Conservation (phyloP, 768 basidiomycete species). For the Trametes villosa region DNA sequence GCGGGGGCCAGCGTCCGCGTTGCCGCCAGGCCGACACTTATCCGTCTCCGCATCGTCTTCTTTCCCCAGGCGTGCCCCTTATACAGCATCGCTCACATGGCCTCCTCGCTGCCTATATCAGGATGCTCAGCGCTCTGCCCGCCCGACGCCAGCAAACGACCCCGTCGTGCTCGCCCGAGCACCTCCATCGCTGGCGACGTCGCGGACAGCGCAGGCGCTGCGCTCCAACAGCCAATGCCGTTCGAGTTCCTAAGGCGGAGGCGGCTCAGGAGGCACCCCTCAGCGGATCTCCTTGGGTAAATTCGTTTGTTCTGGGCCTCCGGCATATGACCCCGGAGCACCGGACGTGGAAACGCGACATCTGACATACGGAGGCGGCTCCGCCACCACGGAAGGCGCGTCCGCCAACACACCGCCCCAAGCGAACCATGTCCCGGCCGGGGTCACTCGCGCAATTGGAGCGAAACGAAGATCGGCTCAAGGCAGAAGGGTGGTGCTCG, state of each 20-base stretch:
- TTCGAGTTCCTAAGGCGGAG: conserved; percentile 16
- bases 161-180: background rate
- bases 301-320: conserved; percentile 8
- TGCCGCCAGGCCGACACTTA: conserved; percentile 10
- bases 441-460: background rate
- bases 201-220: background rate
- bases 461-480: background rate
- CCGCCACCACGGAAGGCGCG: conserved; percentile 5
- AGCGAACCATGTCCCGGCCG: conserved; percentile 15
- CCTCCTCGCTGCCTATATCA: background rate
- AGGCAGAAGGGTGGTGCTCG: background rate
- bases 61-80: conserved; percentile 12
- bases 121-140: background rate
- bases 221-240: conserved; percentile 8
- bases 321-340: conserved; percentile 14
- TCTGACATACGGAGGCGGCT: conserved; percentile 13
- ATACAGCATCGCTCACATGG: conserved; percentile 15
- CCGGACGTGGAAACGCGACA: conserved; percentile 15
- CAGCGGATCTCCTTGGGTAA: conserved; percentile 10
- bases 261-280: conserved; percentile 12
- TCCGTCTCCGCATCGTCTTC: conserved; percentile 7
- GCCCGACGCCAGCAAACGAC: too few species aligned
- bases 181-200: background rate
- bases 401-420: background rate
- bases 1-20: background rate